Percentiles rank a stretch among this genome's conserved stretches.
phyloP scores from a whole-genome alignment of 441 rosid genomes.

The Gossypium lobatum region DNA sequence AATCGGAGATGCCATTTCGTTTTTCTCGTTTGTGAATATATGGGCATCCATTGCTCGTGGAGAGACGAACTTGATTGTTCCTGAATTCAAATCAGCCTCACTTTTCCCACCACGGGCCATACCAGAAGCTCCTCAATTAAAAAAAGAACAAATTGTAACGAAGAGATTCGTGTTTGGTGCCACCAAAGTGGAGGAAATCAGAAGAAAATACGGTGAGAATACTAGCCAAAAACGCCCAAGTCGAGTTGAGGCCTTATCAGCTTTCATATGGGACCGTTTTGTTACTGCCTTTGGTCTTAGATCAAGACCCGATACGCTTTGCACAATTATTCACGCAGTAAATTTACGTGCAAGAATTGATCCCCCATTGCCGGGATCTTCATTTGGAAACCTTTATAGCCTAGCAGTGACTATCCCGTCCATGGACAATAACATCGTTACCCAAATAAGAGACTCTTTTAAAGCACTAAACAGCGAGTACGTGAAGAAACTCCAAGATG shows the following conservation, averaged over 20 bases:
- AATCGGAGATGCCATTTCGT: too few species aligned
- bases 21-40: too few species aligned
- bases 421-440: background rate
- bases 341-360: background rate
- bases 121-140: too few species aligned
- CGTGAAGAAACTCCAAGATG: background rate
- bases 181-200: slow-evolving; percentile 3
- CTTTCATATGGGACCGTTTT: background rate
- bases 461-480: background rate
- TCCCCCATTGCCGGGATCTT: background rate
- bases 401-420: background rate
- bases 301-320: background rate
- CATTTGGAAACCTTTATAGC: background rate
- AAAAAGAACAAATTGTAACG: too few species aligned
- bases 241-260: background rate
- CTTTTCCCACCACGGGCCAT: too few species aligned
- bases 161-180: too few species aligned
- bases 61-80: too few species aligned
- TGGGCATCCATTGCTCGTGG: too few species aligned
- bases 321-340: background rate
- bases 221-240: background rate
- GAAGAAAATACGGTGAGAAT: slow-evolving; percentile 9
- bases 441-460: background rate
- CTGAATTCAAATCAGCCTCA: too few species aligned
- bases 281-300: background rate